Base-by-base conservation (phyloP, 495 filamentous ascomycete species). In the Hypoxylon lienhwacheense region DNA sequence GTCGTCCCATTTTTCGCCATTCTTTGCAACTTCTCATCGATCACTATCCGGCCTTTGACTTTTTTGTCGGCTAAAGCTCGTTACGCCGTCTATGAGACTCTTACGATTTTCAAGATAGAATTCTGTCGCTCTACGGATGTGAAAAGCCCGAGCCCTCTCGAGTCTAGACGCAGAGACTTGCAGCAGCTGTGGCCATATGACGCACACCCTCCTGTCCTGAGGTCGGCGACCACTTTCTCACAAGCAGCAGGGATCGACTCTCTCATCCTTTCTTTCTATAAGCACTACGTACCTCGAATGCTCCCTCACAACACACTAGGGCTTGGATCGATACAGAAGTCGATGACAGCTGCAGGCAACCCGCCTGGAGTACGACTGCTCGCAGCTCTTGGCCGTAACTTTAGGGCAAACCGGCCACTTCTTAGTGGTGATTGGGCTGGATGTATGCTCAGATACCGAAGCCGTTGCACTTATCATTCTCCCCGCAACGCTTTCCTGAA, bases 341-440 rank as follows among this genome's bases (percentile, higher is more conserved):
- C 42, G 42, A 61, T 61, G 58, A 50, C 49, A 54, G 53, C 59
- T 58, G 59, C 59, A 63, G 53, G 48, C 31, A 58, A 53, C 59
- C 53, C 53, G 49, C 49, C 59, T 53, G 12, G 48, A 46, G 54
- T 54, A 58, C 59, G 41, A 53, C 53, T 48, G 8, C 48, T 63
- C 59, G 59, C 59, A 63, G 59, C 59, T 63, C 59, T 63, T 63
- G 59, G 59, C 59, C 59, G 48, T 52, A 45, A 53, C 54, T 63
- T 58, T 48, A 45, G 53, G 59, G 54, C 54, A 63, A 54, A 49
- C 49, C 52, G 49, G 25, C 40, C 48, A 53, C 49, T 39, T 15
- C 48, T 42, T 29, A 10, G 25, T 48, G 47, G 31, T 52, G 52
- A 57, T 57, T 62, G 59, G 48, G 52, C 46, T 62, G 36, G n/a